Evolutionary conservation across 2,329 filamentous ascomycete species (phyloP), one percentile per base, ranked within the genome.

Genomic region (Chrysosphaeria jannelii): DNA sequence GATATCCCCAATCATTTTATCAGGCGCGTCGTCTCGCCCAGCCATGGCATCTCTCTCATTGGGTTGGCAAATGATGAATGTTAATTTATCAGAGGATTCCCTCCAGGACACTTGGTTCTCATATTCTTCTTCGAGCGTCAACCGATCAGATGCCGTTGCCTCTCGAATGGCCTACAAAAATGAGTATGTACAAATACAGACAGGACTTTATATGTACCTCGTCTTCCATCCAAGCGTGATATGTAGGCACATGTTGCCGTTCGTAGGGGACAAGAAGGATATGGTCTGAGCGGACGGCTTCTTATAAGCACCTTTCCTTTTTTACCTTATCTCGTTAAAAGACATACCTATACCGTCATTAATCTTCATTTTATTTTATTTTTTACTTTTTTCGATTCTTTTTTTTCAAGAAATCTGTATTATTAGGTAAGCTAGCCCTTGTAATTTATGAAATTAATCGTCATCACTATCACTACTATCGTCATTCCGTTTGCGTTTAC

Each of bases 211-310:
- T 6, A 20, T 4, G 34, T 39, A 58, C 69, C 24, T 67, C 55
- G 36, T 85, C 67, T 48, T 79, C 57, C 79, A 93, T 91, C 81
- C 81, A 93, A 36, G 53, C 48, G 39, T 90, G 75, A 40, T 91
- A 91, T 18, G 55, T 64, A 10, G 54, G 53, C 13, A 93, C 81
- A 48, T 91, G 81, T 37, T 65, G 69, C 18, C 53, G 45, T 30
- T 68, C 67, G 43, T 91, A 91, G 0, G 79, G 79, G 7, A 90
- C 76, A 7, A 93, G 56, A 10, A 88, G n/a, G n/a, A n/a, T n/a
- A n/a, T n/a, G n/a, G n/a, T n/a, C n/a, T n/a, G n/a, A n/a, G n/a
- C n/a, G n/a, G n/a, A n/a, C n/a, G n/a, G n/a, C n/a, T n/a, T n/a
- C n/a, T n/a, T n/a, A n/a, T n/a, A n/a, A n/a, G n/a, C n/a, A n/a